phyloP scores from a whole-genome alignment of 1,284 basidiomycete genomes.

The Termitomyces sp. region DNA sequence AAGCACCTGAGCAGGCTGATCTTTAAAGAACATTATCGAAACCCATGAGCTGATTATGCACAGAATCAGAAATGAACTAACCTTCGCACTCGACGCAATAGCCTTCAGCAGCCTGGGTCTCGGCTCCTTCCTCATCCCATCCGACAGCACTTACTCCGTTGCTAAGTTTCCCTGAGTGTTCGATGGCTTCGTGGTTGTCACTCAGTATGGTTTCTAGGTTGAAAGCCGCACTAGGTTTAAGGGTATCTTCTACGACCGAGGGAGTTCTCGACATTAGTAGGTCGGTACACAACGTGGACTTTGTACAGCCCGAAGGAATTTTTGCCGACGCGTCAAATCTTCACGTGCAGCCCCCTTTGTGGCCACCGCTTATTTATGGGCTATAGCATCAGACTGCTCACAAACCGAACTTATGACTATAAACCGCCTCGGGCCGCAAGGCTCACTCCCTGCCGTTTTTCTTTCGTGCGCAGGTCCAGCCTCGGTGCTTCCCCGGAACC shows the following conservation, averaged over 20 bases:
- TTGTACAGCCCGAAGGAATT: not conserved
- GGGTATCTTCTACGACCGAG: conserved; percentile 5
- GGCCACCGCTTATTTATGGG: no score
- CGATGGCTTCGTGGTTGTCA: conserved; percentile 52
- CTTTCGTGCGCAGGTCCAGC: not conserved
- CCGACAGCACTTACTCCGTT: conserved; percentile 38
- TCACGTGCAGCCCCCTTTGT: conserved; percentile 6
- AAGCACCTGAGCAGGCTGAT: conserved; percentile 71
- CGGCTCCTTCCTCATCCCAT: conserved; percentile 60
- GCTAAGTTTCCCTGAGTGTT: conserved; percentile 37
- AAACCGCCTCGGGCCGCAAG: no score
- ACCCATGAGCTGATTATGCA: conserved; percentile 1
- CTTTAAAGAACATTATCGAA: conserved; percentile 31
- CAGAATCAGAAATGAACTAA: conserved; percentile 26
- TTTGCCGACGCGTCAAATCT: conserved; percentile 11
- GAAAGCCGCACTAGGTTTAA: conserved; percentile 29
- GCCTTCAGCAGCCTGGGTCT: conserved; percentile 49
- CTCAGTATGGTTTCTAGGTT: conserved; percentile 65
- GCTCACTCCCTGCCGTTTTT: not conserved
- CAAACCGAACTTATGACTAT: no score
- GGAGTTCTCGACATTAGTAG: conserved; percentile 13
- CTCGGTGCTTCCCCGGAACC: not conserved
- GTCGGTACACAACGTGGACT: conserved; percentile 9
- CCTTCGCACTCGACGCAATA: conserved; percentile 82
- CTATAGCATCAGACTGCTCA: no score